These are phyloP conservation scores for Trapa incisa DNA, from an alignment of 345 rosid species.

Conservation along the genomic window DNA sequence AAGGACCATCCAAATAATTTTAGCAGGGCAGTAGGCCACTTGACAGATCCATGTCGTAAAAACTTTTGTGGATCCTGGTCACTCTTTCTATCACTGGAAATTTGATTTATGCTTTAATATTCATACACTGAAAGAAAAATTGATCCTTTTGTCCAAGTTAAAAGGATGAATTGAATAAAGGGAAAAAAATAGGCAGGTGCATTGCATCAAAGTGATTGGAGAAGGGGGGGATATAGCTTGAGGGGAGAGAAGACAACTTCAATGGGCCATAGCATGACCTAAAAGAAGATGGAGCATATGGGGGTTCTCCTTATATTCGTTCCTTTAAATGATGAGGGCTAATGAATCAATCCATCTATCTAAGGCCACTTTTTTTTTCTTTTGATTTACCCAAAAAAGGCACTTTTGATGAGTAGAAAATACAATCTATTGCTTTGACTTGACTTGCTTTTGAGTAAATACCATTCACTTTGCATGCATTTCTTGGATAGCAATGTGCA, in stretches of 20 bases:
- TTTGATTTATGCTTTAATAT: neutral
- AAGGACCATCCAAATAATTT: slow-evolving; percentile 1
- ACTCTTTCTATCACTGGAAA: neutral
- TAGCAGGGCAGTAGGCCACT: slow-evolving; percentile 5
- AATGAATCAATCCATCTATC: slow-evolving; percentile 12
- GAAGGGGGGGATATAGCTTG: slow-evolving; percentile 7
- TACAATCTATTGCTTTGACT: slow-evolving; percentile 24
- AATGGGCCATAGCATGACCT: slow-evolving; percentile 46
- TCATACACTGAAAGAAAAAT: neutral
- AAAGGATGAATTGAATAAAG: slow-evolving; percentile 2
- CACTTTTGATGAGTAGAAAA: neutral
- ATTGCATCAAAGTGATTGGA: slow-evolving; percentile 1
- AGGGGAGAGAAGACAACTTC: slow-evolving; percentile 32
- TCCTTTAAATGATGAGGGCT: slow-evolving; percentile 9
- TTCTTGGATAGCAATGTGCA: slow-evolving; percentile 23
- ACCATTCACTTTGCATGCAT: slow-evolving; percentile 22
- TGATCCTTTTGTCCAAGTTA: too few relatives aligned
- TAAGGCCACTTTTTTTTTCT: slow-evolving; percentile 13
- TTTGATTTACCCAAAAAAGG: too few relatives aligned
- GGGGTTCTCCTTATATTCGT: slow-evolving; percentile 25
- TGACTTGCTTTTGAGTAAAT: slow-evolving; percentile 25
- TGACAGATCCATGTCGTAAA: neutral
- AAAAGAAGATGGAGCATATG: slow-evolving; percentile 26
- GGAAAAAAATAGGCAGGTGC: slow-evolving; percentile 3
- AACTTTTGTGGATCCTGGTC: neutral